Percentiles rank a stretch among this genome's conserved stretches.
These are phyloP conservation scores for Rhizopus arrhizus DNA, from an alignment of 371 early-diverging fungal genomes.

Conservation along the genomic window DNA sequence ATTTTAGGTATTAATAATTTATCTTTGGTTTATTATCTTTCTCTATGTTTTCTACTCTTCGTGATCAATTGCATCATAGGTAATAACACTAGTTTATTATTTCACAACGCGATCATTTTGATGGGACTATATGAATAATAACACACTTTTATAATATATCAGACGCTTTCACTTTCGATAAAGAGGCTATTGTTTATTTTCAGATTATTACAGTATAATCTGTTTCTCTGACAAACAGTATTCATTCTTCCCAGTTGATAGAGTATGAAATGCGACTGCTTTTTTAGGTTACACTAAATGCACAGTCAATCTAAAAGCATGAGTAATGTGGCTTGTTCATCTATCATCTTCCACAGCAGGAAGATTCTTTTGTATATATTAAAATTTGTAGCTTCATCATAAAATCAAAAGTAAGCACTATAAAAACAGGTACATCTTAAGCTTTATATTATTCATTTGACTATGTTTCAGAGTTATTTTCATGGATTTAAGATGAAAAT, in stretches of 20 bases:
- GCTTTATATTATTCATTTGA: not conserved
- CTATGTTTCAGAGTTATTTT: not conserved
- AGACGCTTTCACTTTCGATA: too few species aligned
- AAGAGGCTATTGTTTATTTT: too few species aligned
- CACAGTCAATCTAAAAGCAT: not conserved
- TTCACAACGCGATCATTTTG: too few species aligned
- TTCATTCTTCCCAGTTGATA: not conserved
- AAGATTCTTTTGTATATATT: not conserved
- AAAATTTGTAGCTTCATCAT: not conserved
- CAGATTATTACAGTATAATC: too few species aligned
- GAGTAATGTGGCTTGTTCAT: constrained; percentile 9
- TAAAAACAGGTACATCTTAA: not conserved
- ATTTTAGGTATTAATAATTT: too few species aligned
- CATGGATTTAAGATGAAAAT: constrained; percentile 6
- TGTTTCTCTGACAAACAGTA: not conserved
- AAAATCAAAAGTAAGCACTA: not conserved
- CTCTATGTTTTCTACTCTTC: too few species aligned
- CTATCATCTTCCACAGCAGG: not conserved
- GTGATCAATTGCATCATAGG: too few species aligned
- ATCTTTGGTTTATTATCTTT: too few species aligned
- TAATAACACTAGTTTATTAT: too few species aligned
- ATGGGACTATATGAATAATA: too few species aligned
- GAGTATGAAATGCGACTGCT: not conserved
- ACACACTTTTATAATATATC: too few species aligned
- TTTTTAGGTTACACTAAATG: not conserved